A percentile compares a stretch with the other conserved stretches of the same genome.
Conservation (phyloP, 2,329 filamentous ascomycete species). For the Trichoderma breve region DNA sequence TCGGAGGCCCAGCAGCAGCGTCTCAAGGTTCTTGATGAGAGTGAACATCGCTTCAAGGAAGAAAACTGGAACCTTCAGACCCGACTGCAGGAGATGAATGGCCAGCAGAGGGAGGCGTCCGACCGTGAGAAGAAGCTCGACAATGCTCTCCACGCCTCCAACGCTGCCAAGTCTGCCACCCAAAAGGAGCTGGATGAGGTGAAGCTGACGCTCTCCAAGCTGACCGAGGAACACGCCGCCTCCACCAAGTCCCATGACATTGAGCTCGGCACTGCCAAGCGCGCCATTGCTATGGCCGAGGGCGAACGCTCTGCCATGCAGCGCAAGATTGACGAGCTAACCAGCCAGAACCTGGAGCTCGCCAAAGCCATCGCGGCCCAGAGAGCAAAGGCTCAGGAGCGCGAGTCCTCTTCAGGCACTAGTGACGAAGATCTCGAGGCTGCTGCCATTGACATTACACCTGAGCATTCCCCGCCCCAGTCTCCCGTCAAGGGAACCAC, state of each 20-base stretch:
- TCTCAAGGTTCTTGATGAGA: slow-evolving; percentile 82
- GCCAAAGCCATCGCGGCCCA: slow-evolving; percentile 77
- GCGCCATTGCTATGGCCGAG: slow-evolving; percentile 75
- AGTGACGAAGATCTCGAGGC: slow-evolving; percentile 64
- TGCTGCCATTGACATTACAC: slow-evolving; percentile 68
- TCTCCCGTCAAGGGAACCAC: slow-evolving; percentile 86
- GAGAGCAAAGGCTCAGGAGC: slow-evolving; percentile 64
- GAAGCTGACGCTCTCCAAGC: slow-evolving; percentile 73
- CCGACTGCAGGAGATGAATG: slow-evolving; percentile 78
- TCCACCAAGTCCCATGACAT: slow-evolving; percentile 82
- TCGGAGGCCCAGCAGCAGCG: slow-evolving; percentile 76
- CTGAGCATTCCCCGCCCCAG: slow-evolving; percentile 84
- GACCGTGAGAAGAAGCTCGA: slow-evolving; percentile 82
- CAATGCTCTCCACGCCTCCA: slow-evolving; percentile 66
- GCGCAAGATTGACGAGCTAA: slow-evolving; percentile 83
- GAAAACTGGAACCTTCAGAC: slow-evolving; percentile 98
- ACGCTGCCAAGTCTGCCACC: slow-evolving; percentile 70
- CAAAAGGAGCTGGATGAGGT: slow-evolving; percentile 91
- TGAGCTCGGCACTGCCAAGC: slow-evolving; percentile 79
- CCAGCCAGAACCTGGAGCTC: slow-evolving; percentile 85
- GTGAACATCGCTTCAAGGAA: slow-evolving; percentile 93
- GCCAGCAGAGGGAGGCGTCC: slow-evolving; percentile 69
- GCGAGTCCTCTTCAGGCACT: slow-evolving; percentile 56
- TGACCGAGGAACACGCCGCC: slow-evolving; percentile 76
- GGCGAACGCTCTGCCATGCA: slow-evolving; percentile 75